Conservation (phyloP, 352 stramenopile genomes). For the Phytophthora quininea region DNA sequence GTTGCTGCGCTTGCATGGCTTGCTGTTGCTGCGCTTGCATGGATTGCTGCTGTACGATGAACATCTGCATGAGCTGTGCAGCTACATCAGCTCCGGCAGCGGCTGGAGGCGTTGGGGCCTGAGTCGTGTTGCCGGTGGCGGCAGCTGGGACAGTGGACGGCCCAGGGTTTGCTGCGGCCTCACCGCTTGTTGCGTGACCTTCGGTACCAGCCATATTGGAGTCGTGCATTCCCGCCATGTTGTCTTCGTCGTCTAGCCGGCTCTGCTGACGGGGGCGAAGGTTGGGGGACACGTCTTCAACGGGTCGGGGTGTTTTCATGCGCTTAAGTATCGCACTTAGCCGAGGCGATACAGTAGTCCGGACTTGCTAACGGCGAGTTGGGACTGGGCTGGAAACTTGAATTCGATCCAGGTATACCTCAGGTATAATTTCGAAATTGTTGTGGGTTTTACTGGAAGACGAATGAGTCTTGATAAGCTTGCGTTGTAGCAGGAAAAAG, state of each 20-base stretch:
- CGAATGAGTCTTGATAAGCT: too few relatives aligned
- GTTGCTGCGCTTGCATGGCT: conserved; percentile 7
- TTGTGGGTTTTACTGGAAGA: too few relatives aligned
- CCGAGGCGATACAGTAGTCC: conserved; percentile 17
- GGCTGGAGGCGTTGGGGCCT: too few relatives aligned
- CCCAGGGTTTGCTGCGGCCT: background rate
- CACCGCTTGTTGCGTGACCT: background rate
- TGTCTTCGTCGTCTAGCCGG: background rate
- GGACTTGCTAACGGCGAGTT: background rate
- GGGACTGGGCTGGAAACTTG: too few relatives aligned
- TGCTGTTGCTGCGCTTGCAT: background rate
- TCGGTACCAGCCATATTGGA: background rate
- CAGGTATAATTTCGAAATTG: too few relatives aligned
- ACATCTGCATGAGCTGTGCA: conserved; percentile 15
- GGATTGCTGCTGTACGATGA: background rate
- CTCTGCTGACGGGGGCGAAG: background rate
- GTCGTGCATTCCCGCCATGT: background rate
- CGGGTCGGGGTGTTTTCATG: background rate
- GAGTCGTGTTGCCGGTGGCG: background rate
- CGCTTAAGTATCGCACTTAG: background rate
- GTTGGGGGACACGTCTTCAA: background rate
- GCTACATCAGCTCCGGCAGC: background rate
- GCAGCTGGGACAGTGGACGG: background rate
- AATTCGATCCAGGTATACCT: too few relatives aligned
- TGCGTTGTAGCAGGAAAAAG: too few relatives aligned